These are phyloP conservation scores for Fusarium sp. DNA, from an alignment of 2,329 filamentous ascomycete species.

Conservation along the genomic window DNA sequence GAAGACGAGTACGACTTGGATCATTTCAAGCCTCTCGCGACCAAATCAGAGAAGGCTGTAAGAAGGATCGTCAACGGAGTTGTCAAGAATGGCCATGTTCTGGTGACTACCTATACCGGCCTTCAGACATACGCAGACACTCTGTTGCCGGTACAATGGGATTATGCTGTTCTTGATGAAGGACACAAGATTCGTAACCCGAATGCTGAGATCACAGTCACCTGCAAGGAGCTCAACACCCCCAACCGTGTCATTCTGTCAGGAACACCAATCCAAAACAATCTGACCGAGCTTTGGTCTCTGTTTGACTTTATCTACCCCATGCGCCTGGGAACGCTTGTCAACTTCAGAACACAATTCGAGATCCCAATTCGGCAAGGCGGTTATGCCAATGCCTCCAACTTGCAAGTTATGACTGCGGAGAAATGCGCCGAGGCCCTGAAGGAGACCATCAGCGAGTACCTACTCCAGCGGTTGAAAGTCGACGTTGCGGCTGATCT, in stretches of 20 bases:
- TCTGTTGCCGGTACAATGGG: constrained; percentile 87
- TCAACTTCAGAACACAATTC: constrained; percentile 91
- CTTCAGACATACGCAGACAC: constrained; percentile 91
- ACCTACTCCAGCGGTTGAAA: constrained; percentile 91
- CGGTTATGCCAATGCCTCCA: constrained; percentile 94
- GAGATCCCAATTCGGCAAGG: constrained; percentile 94
- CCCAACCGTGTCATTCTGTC: constrained; percentile 92
- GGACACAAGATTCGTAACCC: constrained; percentile 99
- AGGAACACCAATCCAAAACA: constrained; percentile 98
- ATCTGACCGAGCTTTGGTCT: constrained; percentile 94
- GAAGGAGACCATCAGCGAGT: constrained; percentile 93
- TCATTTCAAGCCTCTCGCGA: constrained; percentile 48
- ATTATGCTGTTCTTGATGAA: constrained; percentile 93
- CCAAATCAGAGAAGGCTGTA: constrained; percentile 66
- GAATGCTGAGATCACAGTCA: constrained; percentile 92
- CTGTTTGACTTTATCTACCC: constrained; percentile 98
- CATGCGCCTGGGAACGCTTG: constrained; percentile 91
- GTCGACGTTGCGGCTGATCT: constrained; percentile 93
- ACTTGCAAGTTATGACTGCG: constrained; percentile 92
- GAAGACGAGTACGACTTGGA: constrained; percentile 64
- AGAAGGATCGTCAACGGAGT: constrained; percentile 86
- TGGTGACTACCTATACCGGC: constrained; percentile 95
- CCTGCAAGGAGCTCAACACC: constrained; percentile 93
- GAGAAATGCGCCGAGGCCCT: constrained; percentile 93
- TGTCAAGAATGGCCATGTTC: constrained; percentile 84